Evolutionary conservation across 2,329 filamentous ascomycete genomes (phyloP), one percentile per base, ranked within the genome.

Genomic region (Pestalotiopsis sp.): DNA sequence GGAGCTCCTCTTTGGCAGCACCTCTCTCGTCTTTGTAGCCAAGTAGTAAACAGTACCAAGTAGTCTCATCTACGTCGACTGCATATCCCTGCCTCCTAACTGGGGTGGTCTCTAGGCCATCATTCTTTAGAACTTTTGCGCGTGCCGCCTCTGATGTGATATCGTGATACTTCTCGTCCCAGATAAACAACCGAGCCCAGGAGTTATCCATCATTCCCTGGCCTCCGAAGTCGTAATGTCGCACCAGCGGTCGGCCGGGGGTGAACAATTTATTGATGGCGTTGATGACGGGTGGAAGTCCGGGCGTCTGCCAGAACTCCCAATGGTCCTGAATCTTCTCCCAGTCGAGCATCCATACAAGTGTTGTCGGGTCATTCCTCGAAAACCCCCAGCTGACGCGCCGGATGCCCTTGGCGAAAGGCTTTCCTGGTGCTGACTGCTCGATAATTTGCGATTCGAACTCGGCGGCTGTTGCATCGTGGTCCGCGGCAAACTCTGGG

Each of bases 271-370:
- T 52, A 12, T 7, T 49, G 38, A 64, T 64, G 31, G 36, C 14
- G 38, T 39, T 45, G 13, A 49, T 64, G 62, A 64, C 6, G 7
- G 39, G 31, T 5, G 17, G 31, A 20, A 41, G 56, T 9, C 39
- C 62, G 14, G 62, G 36, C 39, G 62, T 64, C 38, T 64, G 62
- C 62, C 62, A 56, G 20, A 64, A 64, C 23, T 41, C 62, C 62
- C 62, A 64, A 14, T 64, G 62, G 62, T 64, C 62, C 23, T 64
- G 62, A 39, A 64, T 64, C 23, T 64, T 56, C 11, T 45, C 62
- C 31, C 39, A 64, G 62, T 49, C 39, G 3, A 64, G 62, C 62
- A 56, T 64, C 62, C 62, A 64, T 39, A 64, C 39, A 25, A 64
- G 49, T 5, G 62, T 64, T 14, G 20, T n/a, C 14, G 62, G 62